Evolutionary conservation across 2,329 filamentous ascomycete genomes (phyloP).

Genomic region (Colletotrichum costaricense): DNA sequence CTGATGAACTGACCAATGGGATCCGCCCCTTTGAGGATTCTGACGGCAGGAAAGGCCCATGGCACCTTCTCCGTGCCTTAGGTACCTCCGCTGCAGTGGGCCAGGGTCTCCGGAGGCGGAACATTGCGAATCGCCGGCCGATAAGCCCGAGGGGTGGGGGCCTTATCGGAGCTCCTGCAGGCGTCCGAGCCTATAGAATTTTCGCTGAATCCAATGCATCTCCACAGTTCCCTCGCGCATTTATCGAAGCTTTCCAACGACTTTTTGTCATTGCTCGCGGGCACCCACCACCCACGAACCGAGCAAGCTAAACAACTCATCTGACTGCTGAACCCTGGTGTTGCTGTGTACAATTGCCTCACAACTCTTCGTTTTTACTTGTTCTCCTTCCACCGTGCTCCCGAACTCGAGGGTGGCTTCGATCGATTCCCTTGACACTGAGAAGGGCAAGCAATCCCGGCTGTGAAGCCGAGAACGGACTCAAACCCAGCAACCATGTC

Average conservation of each 20-base stretch:
- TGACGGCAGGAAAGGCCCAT: neutral
- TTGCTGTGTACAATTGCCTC: neutral
- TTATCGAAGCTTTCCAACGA: slow-evolving; percentile 29
- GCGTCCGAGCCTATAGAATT: slow-evolving; percentile 31
- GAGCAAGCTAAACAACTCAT: neutral
- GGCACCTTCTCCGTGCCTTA: too few species aligned
- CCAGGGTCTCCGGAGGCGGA: slow-evolving; percentile 19
- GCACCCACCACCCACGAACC: slow-evolving; percentile 13
- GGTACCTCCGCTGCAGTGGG: too few species aligned
- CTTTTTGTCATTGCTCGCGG: slow-evolving; percentile 10
- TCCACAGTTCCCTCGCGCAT: slow-evolving; percentile 30
- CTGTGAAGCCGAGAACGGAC: slow-evolving; percentile 16
- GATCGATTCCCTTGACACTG: neutral
- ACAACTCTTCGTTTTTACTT: neutral
- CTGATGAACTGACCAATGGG: neutral
- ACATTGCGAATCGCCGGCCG: slow-evolving; percentile 28
- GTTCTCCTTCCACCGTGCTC: neutral
- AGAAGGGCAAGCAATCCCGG: neutral
- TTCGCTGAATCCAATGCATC: slow-evolving; percentile 36
- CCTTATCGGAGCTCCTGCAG: slow-evolving; percentile 36
- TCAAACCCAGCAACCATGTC: slow-evolving; percentile 16
- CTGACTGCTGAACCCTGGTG: neutral
- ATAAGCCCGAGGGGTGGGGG: slow-evolving; percentile 34
- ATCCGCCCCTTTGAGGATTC: neutral
- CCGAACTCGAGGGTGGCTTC: neutral